phyloP scores from a whole-genome alignment of 345 rosid species.

The Raphanus raphanistrum region DNA sequence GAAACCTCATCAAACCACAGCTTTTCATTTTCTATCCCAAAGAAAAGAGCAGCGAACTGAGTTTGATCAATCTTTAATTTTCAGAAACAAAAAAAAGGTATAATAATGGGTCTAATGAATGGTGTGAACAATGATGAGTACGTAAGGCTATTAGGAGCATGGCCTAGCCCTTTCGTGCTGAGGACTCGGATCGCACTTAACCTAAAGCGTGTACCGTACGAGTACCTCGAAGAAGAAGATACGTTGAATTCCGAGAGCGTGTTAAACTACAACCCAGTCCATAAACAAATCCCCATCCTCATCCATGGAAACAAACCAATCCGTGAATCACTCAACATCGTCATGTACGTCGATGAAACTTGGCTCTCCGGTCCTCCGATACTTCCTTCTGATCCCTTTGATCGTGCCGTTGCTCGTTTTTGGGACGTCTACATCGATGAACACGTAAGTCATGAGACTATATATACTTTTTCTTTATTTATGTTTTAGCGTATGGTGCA shows the following conservation, averaged over 20 bases:
- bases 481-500: neutral
- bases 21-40: slow-evolving; percentile 1
- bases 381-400: slow-evolving; percentile 38
- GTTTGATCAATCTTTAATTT: slow-evolving; percentile 20
- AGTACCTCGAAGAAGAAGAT: slow-evolving; percentile 40
- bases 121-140: slow-evolving; percentile 33
- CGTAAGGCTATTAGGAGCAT: slow-evolving; percentile 63
- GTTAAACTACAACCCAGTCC: slow-evolving; percentile 38
- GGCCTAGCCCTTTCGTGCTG: slow-evolving; percentile 81
- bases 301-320: slow-evolving; percentile 43
- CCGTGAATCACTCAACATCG: slow-evolving; percentile 40
- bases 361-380: slow-evolving; percentile 41
- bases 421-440: slow-evolving; percentile 42
- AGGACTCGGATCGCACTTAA: slow-evolving; percentile 59
- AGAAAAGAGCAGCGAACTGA: slow-evolving; percentile 1
- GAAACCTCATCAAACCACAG: slow-evolving; percentile 24
- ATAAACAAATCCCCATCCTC: slow-evolving; percentile 43
- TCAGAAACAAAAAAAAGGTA: neutral
- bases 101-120: slow-evolving; percentile 20
- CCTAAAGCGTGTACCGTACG: slow-evolving; percentile 36
- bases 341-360: slow-evolving; percentile 39
- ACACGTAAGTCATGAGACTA: slow-evolving; percentile 43
- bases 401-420: slow-evolving; percentile 41
- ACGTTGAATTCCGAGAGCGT: slow-evolving; percentile 38
- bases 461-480: neutral